phyloP scores from a whole-genome alignment of 257 asterid species.

The Nicotiana tomentosiformis region DNA sequence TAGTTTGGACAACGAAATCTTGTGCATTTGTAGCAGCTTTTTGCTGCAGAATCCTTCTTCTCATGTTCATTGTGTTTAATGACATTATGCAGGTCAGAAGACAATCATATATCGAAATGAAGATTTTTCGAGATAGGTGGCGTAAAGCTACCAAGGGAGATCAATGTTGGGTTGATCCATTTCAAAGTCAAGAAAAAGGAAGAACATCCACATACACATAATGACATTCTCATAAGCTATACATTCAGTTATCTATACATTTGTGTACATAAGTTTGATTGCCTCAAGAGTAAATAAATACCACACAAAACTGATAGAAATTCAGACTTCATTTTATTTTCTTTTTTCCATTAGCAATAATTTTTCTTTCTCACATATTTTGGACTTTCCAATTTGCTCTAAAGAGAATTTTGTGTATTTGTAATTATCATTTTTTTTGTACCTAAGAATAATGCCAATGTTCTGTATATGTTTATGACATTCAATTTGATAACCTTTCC shows the following conservation, averaged over 20 bases:
- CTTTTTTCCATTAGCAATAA: background rate
- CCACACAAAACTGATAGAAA: background rate
- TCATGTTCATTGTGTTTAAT: no score
- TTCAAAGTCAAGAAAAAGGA: slow-evolving; percentile 7
- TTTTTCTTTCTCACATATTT: background rate
- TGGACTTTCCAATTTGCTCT: background rate
- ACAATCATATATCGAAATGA: slow-evolving; percentile 62
- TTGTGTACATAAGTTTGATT: background rate
- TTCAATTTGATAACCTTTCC: background rate
- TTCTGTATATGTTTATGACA: background rate
- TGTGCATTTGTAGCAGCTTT: background rate
- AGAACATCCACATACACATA: background rate
- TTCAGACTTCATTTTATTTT: background rate
- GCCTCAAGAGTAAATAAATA: slow-evolving; percentile 10
- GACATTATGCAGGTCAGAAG: slow-evolving; percentile 42
- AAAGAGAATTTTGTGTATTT: background rate
- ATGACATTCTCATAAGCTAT: background rate
- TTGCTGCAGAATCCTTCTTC: no score
- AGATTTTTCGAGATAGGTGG: slow-evolving; percentile 56
- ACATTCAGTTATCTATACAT: background rate
- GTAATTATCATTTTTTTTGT: background rate
- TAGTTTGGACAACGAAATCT: background rate
- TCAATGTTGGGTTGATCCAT: slow-evolving; percentile 73
- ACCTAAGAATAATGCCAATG: background rate
- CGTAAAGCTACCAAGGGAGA: slow-evolving; percentile 47